phyloP scores from a whole-genome alignment of 2,329 filamentous ascomycete genomes.

The Fusarium sulawesiense region DNA sequence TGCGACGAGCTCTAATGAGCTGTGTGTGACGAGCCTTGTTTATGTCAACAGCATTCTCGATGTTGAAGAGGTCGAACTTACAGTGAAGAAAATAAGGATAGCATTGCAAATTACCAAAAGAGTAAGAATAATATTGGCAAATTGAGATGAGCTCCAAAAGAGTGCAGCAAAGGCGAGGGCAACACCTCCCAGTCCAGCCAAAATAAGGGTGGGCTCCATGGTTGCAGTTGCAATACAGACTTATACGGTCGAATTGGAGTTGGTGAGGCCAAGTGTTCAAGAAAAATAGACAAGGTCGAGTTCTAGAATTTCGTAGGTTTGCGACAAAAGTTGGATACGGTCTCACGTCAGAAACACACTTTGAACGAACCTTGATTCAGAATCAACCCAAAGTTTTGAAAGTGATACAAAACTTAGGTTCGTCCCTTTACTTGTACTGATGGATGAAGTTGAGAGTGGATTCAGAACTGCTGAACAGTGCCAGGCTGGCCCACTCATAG shows the following conservation, averaged over 20 bases:
- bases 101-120: constrained; percentile 35
- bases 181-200: background rate
- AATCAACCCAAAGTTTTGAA: background rate
- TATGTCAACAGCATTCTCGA: background rate
- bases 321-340: background rate
- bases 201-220: constrained; percentile 6
- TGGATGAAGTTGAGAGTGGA: constrained; percentile 20
- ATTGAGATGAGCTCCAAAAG: constrained; percentile 4
- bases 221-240: background rate
- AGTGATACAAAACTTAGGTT: background rate
- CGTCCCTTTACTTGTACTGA: background rate
- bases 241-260: background rate
- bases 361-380: background rate
- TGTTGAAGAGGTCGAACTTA: constrained; percentile 22
- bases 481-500: background rate
- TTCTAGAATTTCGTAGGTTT: background rate
- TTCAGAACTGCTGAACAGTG: background rate
- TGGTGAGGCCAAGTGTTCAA: constrained; percentile 35
- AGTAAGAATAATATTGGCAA: constrained; percentile 15
- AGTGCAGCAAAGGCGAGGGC: background rate
- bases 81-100: constrained; percentile 48
- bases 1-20: constrained; percentile 38
- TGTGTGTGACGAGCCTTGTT: constrained; percentile 49
- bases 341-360: background rate
- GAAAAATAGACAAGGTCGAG: background rate